Evolutionary conservation across 768 basidiomycete species (phyloP).

Genomic region (Clathrus columnatus): DNA sequence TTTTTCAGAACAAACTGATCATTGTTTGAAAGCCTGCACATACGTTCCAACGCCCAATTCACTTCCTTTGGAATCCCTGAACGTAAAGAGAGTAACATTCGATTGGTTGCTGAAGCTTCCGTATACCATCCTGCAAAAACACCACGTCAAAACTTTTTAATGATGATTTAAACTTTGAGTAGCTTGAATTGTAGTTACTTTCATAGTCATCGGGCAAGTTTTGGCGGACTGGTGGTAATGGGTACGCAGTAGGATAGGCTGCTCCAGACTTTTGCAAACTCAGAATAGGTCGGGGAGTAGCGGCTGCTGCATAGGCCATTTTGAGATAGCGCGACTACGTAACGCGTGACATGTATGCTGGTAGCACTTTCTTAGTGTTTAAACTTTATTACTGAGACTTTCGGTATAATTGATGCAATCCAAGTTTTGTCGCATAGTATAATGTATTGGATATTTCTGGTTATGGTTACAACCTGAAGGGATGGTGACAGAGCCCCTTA

Average conservation of each 20-base stretch:
- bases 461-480: too few relatives aligned
- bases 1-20: slow-evolving; percentile 65
- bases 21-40: slow-evolving; percentile 71
- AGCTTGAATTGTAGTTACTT: not conserved
- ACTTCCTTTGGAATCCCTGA: slow-evolving; percentile 79
- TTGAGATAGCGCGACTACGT: not conserved
- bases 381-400: not conserved
- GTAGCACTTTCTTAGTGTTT: not conserved
- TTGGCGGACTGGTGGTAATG: not conserved
- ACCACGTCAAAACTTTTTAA: not conserved
- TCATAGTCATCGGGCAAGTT: slow-evolving; percentile 9
- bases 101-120: slow-evolving; percentile 68
- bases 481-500: too few relatives aligned
- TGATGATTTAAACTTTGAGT: not conserved
- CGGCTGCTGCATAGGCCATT: not conserved
- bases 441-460: too few relatives aligned
- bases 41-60: slow-evolving; percentile 82
- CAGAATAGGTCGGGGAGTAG: not conserved
- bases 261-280: not conserved
- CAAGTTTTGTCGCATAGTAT: not conserved
- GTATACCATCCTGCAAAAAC: slow-evolving; percentile 67
- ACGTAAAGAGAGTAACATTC: slow-evolving; percentile 83
- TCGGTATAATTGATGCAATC: not conserved
- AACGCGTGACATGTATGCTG: not conserved
- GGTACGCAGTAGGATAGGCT: not conserved